phyloP scores from a whole-genome alignment of 2,329 filamentous ascomycete species.

The Paecilomyces dactylethromorphus region DNA sequence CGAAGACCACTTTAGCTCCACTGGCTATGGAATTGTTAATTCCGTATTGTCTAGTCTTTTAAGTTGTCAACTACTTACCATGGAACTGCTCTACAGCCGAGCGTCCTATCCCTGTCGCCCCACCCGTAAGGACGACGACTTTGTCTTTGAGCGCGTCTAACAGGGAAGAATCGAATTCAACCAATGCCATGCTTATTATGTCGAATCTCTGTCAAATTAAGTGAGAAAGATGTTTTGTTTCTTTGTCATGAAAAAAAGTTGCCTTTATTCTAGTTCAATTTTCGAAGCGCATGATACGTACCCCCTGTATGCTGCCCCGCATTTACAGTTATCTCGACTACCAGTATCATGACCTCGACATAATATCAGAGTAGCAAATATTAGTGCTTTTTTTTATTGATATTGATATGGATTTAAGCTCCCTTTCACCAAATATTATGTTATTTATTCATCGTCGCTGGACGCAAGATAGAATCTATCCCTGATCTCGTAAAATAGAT shows the following conservation, averaged over 20 bases:
- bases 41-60: background rate
- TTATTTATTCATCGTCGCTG: background rate
- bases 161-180: constrained; percentile 8
- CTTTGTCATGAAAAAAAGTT: background rate
- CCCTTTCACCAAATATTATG: too few species aligned
- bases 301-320: background rate
- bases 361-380: background rate
- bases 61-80: background rate
- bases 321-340: background rate
- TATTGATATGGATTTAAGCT: background rate
- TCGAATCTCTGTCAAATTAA: background rate
- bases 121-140: constrained; percentile 42
- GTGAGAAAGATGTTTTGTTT: too few species aligned
- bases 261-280: too few species aligned
- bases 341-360: background rate
- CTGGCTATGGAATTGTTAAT: constrained; percentile 2
- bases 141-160: constrained; percentile 25
- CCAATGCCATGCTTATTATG: constrained; percentile 10
- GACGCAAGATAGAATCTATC: background rate
- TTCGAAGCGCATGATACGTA: too few species aligned
- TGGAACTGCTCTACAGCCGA: constrained; percentile 12
- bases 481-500: too few species aligned
- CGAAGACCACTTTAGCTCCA: constrained; percentile 8
- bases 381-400: background rate
- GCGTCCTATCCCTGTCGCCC: constrained; percentile 27